These are phyloP conservation scores for Pachysolen tannophilus DNA, from an alignment of 805 yeast genomes.

Conservation along the genomic window DNA sequence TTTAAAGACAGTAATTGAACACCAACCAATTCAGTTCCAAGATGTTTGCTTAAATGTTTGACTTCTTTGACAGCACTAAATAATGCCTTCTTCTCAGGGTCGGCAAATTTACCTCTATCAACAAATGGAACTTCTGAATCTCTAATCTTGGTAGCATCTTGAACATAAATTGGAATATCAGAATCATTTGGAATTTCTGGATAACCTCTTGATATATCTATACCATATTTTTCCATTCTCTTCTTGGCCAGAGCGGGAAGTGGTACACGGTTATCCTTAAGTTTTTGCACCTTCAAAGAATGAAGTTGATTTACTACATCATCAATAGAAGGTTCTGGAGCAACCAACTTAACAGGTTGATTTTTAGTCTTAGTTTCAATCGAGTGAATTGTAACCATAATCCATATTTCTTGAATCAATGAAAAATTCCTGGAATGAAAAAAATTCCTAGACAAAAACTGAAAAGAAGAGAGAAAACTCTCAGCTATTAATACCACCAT, in stretches of 20 bases:
- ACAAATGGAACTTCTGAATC: constrained; percentile 25
- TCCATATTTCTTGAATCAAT: no score
- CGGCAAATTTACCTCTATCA: constrained; percentile 29
- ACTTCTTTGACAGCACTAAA: constrained; percentile 34
- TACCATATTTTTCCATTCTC: constrained; percentile 26
- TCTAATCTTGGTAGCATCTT: constrained; percentile 31
- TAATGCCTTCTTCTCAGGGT: constrained; percentile 33
- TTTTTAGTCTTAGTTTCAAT: no score
- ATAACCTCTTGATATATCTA: constrained; percentile 31
- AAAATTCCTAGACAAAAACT: no score
- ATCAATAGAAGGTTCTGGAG: no score
- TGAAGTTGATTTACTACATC: no score
- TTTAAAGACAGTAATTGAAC: constrained; percentile 32
- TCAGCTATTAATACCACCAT: no score
- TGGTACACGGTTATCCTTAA: no score
- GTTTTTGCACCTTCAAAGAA: no score
- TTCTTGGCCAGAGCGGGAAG: constrained; percentile 18
- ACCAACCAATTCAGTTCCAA: constrained; percentile 44
- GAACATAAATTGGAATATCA: constrained; percentile 28
- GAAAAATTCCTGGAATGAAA: no score
- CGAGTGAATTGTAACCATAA: no score
- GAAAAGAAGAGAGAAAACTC: no score
- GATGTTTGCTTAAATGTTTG: constrained; percentile 32
- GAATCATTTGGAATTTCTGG: constrained; percentile 28
- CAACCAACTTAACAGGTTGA: no score